phyloP scores from a whole-genome alignment of 495 filamentous ascomycete genomes.

The Gamarada debralockiae region DNA sequence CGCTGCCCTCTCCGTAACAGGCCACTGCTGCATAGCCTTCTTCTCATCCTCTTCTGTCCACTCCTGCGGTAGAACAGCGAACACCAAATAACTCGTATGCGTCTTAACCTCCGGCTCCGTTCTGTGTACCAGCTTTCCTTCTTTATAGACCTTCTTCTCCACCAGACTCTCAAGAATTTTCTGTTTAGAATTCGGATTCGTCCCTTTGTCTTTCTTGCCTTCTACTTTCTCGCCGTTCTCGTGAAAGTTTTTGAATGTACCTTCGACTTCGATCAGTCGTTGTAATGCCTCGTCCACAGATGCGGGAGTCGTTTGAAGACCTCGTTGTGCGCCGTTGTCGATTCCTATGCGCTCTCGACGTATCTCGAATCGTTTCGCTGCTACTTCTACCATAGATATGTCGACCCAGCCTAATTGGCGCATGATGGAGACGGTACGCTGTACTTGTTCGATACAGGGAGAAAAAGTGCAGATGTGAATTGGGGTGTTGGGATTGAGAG shows the following conservation, averaged over 20 bases:
- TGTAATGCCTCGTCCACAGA: conserved; percentile 75
- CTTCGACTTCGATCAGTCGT: conserved; percentile 69
- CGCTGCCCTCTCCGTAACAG: conserved; percentile 31
- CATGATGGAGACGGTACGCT: conserved; percentile 72
- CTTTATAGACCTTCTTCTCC: conserved; percentile 31
- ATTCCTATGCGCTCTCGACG: conserved; percentile 74
- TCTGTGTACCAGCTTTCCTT: conserved; percentile 73
- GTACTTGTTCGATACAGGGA: conserved; percentile 94
- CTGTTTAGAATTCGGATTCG: conserved; percentile 25
- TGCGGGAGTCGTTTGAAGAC: conserved; percentile 54
- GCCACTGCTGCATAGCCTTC: conserved; percentile 58
- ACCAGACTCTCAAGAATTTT: conserved; percentile 23
- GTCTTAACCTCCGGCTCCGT: conserved; percentile 87
- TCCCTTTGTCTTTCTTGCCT: neutral
- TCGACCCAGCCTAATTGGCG: conserved; percentile 82
- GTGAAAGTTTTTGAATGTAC: conserved; percentile 54
- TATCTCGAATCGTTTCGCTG: conserved; percentile 72
- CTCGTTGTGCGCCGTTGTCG: conserved; percentile 47
- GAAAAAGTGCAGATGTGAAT: conserved; percentile 88
- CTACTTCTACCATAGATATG: conserved; percentile 86
- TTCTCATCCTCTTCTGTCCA: conserved; percentile 84
- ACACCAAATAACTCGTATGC: conserved; percentile 92
- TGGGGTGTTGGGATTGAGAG: conserved; percentile 63
- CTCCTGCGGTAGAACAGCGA: conserved; percentile 80
- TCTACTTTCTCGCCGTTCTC: conserved; percentile 25